Percentiles rank a stretch among this genome's conserved stretches.
Evolutionary conservation across 2,329 filamentous ascomycete species (phyloP).

Genomic region (Lanzia echinophila): DNA sequence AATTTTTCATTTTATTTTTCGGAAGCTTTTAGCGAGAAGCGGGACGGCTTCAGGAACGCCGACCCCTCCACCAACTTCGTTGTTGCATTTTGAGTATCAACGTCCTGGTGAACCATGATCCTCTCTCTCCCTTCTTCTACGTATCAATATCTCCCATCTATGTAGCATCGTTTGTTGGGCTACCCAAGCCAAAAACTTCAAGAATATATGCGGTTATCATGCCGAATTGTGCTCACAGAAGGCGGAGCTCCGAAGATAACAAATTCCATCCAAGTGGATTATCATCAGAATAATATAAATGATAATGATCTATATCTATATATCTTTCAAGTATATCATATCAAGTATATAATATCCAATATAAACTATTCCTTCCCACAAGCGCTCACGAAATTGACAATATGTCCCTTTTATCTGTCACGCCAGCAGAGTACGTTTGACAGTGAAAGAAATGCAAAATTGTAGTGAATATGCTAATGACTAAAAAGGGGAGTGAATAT

Average conservation of each 20-base stretch:
- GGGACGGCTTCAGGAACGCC: neutral
- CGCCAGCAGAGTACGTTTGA: constrained; percentile 12
- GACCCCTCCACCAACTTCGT: neutral
- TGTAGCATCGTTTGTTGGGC: too few species aligned
- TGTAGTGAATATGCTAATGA: too few species aligned
- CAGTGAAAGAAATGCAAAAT: too few species aligned
- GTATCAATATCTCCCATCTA: too few species aligned
- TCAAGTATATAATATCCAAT: too few species aligned
- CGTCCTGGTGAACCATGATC: too few species aligned
- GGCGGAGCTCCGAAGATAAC: constrained; percentile 11
- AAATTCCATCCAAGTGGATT: neutral
- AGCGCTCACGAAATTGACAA: neutral
- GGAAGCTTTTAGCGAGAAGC: neutral
- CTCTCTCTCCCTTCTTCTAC: too few species aligned
- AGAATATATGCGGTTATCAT: too few species aligned
- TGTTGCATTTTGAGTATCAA: too few species aligned
- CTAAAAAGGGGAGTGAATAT: constrained; percentile 10
- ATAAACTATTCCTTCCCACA: neutral
- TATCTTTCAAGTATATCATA: too few species aligned
- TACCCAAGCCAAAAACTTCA: too few species aligned
- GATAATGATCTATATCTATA: neutral
- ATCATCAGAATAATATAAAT: neutral
- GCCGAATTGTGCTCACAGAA: too few species aligned
- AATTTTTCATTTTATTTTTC: neutral
- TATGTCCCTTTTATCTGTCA: constrained; percentile 20